Conservation (phyloP, 2,329 filamentous ascomycete genomes). For the Talaromyces rugulosus region DNA sequence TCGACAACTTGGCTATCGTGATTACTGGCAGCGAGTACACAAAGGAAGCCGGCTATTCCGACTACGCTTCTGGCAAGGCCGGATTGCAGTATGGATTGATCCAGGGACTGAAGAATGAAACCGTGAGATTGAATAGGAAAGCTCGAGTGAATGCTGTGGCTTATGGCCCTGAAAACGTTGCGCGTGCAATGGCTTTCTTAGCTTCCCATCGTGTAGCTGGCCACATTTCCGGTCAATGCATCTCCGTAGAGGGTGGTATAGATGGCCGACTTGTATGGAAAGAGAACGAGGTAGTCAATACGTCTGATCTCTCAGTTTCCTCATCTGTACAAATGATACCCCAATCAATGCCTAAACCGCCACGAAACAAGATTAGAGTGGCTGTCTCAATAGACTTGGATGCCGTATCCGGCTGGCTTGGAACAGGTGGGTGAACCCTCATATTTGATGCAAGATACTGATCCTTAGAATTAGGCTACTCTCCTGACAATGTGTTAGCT, state of each 20-base stretch:
- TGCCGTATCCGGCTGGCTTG: conserved; percentile 57
- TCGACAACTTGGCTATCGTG: conserved; percentile 50
- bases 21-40: conserved; percentile 52
- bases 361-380: conserved; percentile 21
- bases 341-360: conserved; percentile 7
- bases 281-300: conserved; percentile 34
- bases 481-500: conserved; percentile 50
- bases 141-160: conserved; percentile 53
- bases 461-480: conserved; percentile 23
- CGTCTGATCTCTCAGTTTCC: neutral
- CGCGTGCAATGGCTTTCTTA: conserved; percentile 47
- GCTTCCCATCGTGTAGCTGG: conserved; percentile 50
- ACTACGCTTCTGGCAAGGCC: conserved; percentile 50
- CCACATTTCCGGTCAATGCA: conserved; percentile 52
- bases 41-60: conserved; percentile 39
- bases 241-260: conserved; percentile 51
- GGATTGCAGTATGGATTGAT: conserved; percentile 52
- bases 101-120: conserved; percentile 52
- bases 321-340: conserved; percentile 13
- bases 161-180: conserved; percentile 47
- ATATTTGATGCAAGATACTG: neutral
- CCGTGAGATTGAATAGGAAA: conserved; percentile 47
- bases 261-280: conserved; percentile 49
- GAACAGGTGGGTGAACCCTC: conserved; percentile 41
- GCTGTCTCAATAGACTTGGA: conserved; percentile 51